Percentiles rank a stretch among this genome's conserved stretches.
These are phyloP conservation scores for Auricularia sp. DNA, from an alignment of 768 basidiomycete genomes.

Conservation along the genomic window DNA sequence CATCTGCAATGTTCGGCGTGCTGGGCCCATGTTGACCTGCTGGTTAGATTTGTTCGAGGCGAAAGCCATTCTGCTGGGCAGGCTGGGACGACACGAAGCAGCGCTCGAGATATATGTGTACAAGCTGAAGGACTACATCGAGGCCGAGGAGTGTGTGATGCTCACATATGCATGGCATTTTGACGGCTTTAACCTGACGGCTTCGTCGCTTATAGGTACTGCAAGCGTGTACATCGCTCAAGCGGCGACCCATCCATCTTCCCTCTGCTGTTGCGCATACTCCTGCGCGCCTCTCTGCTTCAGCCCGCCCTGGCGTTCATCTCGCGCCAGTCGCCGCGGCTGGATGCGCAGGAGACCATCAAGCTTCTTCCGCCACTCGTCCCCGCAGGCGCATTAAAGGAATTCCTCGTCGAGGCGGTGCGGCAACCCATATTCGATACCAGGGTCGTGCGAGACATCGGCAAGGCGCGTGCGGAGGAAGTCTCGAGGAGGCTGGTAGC, in stretches of 20 bases:
- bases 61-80: slow-evolving; percentile 81
- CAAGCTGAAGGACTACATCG: slow-evolving; percentile 66
- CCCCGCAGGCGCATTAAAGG: slow-evolving; percentile 64
- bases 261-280: slow-evolving; percentile 75
- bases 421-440: slow-evolving; percentile 60
- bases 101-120: slow-evolving; percentile 95
- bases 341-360: slow-evolving; percentile 75
- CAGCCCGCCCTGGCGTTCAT: slow-evolving; percentile 83
- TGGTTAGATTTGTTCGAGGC: slow-evolving; percentile 74
- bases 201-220: slow-evolving; percentile 50
- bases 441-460: slow-evolving; percentile 56
- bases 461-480: slow-evolving; percentile 68
- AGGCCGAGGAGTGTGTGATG: slow-evolving; percentile 74
- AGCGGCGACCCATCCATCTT: slow-evolving; percentile 56
- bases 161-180: neutral
- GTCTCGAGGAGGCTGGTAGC: slow-evolving; percentile 61
- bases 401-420: slow-evolving; percentile 65
- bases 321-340: slow-evolving; percentile 65
- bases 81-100: slow-evolving; percentile 83
- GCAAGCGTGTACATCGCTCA: slow-evolving; percentile 67
- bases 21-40: neutral
- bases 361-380: slow-evolving; percentile 86
- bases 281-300: slow-evolving; percentile 71
- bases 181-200: slow-evolving; percentile 2
- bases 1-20: neutral